These are phyloP conservation scores for Trichosporon asahii DNA, from an alignment of 1,284 basidiomycete species.

Conservation along the genomic window DNA sequence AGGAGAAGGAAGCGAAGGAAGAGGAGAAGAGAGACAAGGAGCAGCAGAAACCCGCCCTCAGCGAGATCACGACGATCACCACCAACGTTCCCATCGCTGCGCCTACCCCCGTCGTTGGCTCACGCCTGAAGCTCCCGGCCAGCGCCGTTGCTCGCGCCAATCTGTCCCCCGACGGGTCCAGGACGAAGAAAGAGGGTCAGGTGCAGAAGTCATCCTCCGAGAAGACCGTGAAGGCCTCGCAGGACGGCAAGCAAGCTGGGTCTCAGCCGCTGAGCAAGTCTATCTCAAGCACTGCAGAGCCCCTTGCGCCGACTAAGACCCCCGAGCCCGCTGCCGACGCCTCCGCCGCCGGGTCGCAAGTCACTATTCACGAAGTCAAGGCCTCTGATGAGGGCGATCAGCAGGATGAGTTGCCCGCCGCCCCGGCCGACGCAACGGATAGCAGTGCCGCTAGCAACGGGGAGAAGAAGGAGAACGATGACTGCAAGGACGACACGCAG, in stretches of 20 bases:
- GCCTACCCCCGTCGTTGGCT: conserved; percentile 57
- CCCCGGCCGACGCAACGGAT: neutral
- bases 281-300: neutral
- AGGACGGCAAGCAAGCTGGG: neutral
- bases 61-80: conserved; percentile 43
- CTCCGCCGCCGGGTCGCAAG: neutral
- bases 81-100: conserved; percentile 37
- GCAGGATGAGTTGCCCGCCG: neutral
- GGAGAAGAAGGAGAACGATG: neutral
- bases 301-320: neutral
- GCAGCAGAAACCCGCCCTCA: conserved; percentile 45
- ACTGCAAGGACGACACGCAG: neutral
- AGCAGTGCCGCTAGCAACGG: neutral
- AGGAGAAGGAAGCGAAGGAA: neutral
- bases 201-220: neutral
- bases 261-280: neutral
- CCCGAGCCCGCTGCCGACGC: neutral
- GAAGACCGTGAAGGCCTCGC: neutral
- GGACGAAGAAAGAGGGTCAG: neutral
- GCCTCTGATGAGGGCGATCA: neutral
- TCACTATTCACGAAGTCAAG: neutral
- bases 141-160: conserved; percentile 58
- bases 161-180: conserved; percentile 7
- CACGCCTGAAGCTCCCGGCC: conserved; percentile 61
- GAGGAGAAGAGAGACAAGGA: neutral